Percentiles rank a stretch among this genome's conserved stretches.
Conservation (phyloP, 352 stramenopile genomes). For the Globisporangium cystogenes region DNA sequence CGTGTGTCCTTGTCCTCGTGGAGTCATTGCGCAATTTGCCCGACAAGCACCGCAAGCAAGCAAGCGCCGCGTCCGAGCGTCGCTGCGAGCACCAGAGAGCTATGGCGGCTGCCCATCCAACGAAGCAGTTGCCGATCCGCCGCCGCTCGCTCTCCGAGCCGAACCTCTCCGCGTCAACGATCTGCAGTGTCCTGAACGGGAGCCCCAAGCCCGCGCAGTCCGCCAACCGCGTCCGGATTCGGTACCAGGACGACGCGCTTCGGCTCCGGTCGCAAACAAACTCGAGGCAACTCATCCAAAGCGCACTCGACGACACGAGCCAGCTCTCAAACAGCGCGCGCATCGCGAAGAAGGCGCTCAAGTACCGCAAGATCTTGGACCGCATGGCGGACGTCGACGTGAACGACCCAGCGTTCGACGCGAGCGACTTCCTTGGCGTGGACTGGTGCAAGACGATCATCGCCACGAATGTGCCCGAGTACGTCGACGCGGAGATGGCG, state of each 20-base stretch:
- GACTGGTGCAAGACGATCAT: conserved; percentile 12
- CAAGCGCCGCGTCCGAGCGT: no score
- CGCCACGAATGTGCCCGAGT: no score
- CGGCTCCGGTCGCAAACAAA: conserved; percentile 25
- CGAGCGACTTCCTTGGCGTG: conserved; percentile 6
- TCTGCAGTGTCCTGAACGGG: not conserved
- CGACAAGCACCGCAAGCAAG: no score
- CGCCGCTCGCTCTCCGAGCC: conserved; percentile 6
- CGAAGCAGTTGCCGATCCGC: conserved; percentile 1
- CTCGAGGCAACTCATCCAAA: conserved; percentile 26
- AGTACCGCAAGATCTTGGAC: conserved; percentile 16
- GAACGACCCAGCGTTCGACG: conserved; percentile 8
- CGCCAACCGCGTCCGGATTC: conserved; percentile 14
- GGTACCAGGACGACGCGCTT: conserved; percentile 36
- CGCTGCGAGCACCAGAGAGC: no score
- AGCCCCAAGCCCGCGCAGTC: not conserved
- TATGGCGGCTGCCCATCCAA: no score
- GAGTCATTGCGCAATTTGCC: no score
- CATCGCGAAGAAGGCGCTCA: conserved; percentile 11
- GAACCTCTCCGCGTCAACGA: not conserved
- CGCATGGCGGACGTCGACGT: conserved; percentile 11
- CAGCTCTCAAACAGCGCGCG: conserved; percentile 7
- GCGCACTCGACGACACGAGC: conserved; percentile 14
- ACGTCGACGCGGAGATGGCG: not conserved
- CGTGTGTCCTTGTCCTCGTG: no score